These are phyloP conservation scores for Trichophyton equinum DNA, from an alignment of 2,329 filamentous ascomycete species.

Conservation along the genomic window DNA sequence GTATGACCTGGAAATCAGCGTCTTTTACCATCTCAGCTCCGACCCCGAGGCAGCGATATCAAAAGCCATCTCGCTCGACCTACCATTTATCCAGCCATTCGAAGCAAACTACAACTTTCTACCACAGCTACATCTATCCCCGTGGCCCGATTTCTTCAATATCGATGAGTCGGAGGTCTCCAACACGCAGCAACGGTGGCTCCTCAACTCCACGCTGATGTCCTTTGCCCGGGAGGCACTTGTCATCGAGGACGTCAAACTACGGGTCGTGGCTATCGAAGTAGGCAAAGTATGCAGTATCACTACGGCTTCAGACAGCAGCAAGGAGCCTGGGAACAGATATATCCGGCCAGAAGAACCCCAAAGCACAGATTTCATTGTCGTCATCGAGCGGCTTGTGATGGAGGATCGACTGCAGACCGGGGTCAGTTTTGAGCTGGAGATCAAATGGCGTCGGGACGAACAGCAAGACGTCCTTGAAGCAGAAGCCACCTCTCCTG, in stretches of 20 bases:
- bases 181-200: constrained; percentile 73
- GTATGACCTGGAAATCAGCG: constrained; percentile 59
- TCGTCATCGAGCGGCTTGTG: constrained; percentile 61
- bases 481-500: not conserved
- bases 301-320: constrained; percentile 9
- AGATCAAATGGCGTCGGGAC: constrained; percentile 63
- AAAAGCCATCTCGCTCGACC: constrained; percentile 55
- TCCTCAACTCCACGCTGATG: constrained; percentile 54
- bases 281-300: constrained; percentile 50
- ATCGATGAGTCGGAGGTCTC: constrained; percentile 31
- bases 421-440: constrained; percentile 60
- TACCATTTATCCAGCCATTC: constrained; percentile 71
- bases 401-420: constrained; percentile 72
- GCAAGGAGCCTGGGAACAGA: constrained; percentile 18
- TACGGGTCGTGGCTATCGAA: constrained; percentile 49
- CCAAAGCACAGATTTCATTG: constrained; percentile 57
- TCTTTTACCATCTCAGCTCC: constrained; percentile 64
- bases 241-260: constrained; percentile 49
- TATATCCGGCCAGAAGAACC: constrained; percentile 54
- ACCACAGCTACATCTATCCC: constrained; percentile 61
- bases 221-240: constrained; percentile 61
- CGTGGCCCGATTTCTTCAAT: constrained; percentile 82
- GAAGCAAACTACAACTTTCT: constrained; percentile 83
- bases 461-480: constrained; percentile 21
- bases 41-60: constrained; percentile 71